Evolutionary conservation across 2,329 filamentous ascomycete genomes (phyloP).

Genomic region (Elsinoe batatas): DNA sequence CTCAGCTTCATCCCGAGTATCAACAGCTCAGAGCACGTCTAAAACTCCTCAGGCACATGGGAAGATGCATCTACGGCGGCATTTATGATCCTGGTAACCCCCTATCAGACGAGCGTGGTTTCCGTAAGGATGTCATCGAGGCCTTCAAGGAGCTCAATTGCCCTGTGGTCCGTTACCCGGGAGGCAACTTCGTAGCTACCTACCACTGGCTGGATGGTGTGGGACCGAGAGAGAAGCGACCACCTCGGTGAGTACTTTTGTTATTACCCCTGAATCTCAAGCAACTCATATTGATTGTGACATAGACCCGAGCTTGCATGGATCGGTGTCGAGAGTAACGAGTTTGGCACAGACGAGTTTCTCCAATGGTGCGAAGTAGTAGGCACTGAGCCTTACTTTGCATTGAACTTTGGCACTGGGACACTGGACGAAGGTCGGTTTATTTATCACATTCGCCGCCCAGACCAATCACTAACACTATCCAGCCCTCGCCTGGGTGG

Average conservation of each 20-base stretch:
- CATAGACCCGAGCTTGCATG: slow-evolving; percentile 64
- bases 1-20: too few relatives aligned
- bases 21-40: not conserved
- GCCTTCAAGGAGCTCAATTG: slow-evolving; percentile 64
- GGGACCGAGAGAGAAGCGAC: slow-evolving; percentile 60
- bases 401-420: slow-evolving; percentile 72
- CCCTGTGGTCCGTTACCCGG: slow-evolving; percentile 71
- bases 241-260: slow-evolving; percentile 25
- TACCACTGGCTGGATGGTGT: slow-evolving; percentile 81
- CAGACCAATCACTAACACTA: not conserved
- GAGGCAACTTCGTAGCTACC: slow-evolving; percentile 75
- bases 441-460: not conserved
- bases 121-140: slow-evolving; percentile 67
- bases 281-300: not conserved
- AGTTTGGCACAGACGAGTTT: slow-evolving; percentile 80
- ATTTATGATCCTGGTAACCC: slow-evolving; percentile 67
- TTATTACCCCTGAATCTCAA: not conserved
- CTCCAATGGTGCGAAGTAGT: slow-evolving; percentile 68
- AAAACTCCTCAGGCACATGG: slow-evolving; percentile 58
- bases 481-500: slow-evolving; percentile 62
- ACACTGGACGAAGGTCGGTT: slow-evolving; percentile 44
- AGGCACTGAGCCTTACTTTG: slow-evolving; percentile 67
- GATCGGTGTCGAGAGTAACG: slow-evolving; percentile 65
- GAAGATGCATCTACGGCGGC: slow-evolving; percentile 77
- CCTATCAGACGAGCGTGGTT: slow-evolving; percentile 66